Evolutionary conservation across 495 filamentous ascomycete genomes (phyloP).

Genomic region (Jackrogersella multiformis): DNA sequence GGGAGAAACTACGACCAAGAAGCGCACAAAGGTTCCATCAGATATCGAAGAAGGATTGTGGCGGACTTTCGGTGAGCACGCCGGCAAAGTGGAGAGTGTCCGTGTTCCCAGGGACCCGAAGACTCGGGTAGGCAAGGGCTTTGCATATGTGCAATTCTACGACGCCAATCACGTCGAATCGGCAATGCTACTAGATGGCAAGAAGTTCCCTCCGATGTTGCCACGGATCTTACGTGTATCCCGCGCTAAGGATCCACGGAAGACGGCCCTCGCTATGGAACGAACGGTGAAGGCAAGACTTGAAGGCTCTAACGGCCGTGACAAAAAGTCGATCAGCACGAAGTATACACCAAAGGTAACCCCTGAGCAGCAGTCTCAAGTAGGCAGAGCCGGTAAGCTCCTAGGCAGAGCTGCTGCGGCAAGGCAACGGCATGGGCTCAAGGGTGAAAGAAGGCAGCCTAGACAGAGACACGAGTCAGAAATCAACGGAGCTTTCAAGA

Average conservation of each 20-base stretch:
- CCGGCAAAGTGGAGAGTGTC: conserved; percentile 89
- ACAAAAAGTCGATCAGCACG: conserved; percentile 48
- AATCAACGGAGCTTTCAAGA: conserved; percentile 55
- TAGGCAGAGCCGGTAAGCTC: conserved; percentile 83
- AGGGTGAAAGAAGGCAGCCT: conserved; percentile 50
- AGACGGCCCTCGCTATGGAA: conserved; percentile 66
- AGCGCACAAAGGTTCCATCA: conserved; percentile 72
- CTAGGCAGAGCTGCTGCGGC: conserved; percentile 81
- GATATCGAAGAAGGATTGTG: conserved; percentile 97
- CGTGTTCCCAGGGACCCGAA: conserved; percentile 89
- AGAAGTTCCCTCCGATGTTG: conserved; percentile 92
- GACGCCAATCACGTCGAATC: conserved; percentile 87
- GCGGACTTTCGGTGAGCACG: conserved; percentile 78
- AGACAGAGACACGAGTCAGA: conserved; percentile 36
- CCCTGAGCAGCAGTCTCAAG: conserved; percentile 72
- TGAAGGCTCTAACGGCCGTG: conserved; percentile 27
- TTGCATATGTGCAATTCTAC: conserved; percentile 96
- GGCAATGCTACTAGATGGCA: conserved; percentile 83
- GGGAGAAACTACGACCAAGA: conserved; percentile 66
- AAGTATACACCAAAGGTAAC: conserved; percentile 71
- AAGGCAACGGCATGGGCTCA: conserved; percentile 57
- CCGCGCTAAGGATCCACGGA: conserved; percentile 79
- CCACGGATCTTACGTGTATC: conserved; percentile 87
- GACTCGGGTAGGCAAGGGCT: conserved; percentile 94
- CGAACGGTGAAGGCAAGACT: conserved; percentile 43